A percentile compares a stretch with the other conserved stretches of the same genome.
Conservation (phyloP, 805 yeast species). For the Nakazawaea populi region DNA sequence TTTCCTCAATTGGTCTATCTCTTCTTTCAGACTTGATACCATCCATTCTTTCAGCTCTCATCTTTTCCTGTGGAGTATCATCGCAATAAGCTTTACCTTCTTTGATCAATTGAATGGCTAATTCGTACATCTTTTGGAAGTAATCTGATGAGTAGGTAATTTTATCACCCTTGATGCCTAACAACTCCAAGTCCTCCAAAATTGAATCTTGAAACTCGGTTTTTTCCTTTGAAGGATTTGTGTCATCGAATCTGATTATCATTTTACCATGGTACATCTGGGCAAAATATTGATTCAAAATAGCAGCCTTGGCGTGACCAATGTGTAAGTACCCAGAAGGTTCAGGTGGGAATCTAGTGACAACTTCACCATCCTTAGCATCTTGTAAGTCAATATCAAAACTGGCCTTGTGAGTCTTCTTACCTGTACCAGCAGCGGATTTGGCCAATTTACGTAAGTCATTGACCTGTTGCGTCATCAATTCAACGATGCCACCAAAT, state of each 20-base stretch:
- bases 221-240: slow-evolving; percentile 96
- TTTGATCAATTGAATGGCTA: slow-evolving; percentile 80
- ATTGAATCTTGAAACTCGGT: slow-evolving; percentile 91
- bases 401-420: slow-evolving; percentile 89
- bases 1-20: slow-evolving; percentile 90
- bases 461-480: slow-evolving; percentile 58
- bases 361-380: slow-evolving; percentile 92
- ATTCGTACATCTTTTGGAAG: slow-evolving; percentile 85
- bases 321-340: slow-evolving; percentile 99
- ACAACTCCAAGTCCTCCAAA: slow-evolving; percentile 80
- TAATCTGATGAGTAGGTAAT: slow-evolving; percentile 91
- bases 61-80: slow-evolving; percentile 87
- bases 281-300: slow-evolving; percentile 94
- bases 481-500: slow-evolving; percentile 67
- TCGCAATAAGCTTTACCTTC: slow-evolving; percentile 97
- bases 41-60: slow-evolving; percentile 99
- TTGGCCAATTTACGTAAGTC: slow-evolving; percentile 71
- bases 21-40: slow-evolving; percentile 92
- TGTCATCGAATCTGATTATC: slow-evolving; percentile 95
- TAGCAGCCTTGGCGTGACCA: slow-evolving; percentile 99
- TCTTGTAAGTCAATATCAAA: slow-evolving; percentile 89
- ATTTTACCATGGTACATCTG: slow-evolving; percentile 93
- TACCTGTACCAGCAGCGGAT: slow-evolving; percentile 44
- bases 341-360: slow-evolving; percentile 99
- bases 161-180: slow-evolving; percentile 90